phyloP scores from a whole-genome alignment of 306 rosid species.

The Dalbergia cochinchinensis region DNA sequence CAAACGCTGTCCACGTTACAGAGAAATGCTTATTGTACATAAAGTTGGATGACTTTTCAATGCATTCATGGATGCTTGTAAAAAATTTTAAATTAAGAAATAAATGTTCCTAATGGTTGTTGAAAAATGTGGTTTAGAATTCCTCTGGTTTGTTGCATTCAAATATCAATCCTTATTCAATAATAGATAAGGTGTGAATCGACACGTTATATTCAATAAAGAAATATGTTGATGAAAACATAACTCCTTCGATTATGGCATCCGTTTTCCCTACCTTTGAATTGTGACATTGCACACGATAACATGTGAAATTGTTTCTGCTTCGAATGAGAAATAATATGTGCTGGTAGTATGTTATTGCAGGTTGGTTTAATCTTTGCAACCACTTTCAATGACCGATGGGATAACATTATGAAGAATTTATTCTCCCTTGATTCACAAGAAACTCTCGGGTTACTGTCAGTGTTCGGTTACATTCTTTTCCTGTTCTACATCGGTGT shows the following conservation, averaged over 20 bases:
- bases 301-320: background rate
- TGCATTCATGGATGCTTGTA: no score
- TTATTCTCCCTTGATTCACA: slow-evolving; percentile 56
- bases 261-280: background rate
- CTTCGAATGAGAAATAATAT: background rate
- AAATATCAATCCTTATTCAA: no score
- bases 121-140: no score
- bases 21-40: no score
- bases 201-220: no score
- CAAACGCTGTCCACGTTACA: no score
- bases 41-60: no score
- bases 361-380: slow-evolving; percentile 49
- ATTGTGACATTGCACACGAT: background rate
- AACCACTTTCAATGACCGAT: background rate
- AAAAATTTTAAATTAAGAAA: no score
- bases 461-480: slow-evolving; percentile 63
- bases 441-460: slow-evolving; percentile 52
- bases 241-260: background rate
- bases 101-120: no score
- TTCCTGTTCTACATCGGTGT: slow-evolving; percentile 74
- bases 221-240: no score
- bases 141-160: no score
- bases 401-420: background rate
- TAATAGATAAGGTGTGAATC: no score
- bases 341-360: background rate